phyloP scores from a whole-genome alignment of 192 early-diverging fungal species.

The Jimgerdemannia flammicorona region DNA sequence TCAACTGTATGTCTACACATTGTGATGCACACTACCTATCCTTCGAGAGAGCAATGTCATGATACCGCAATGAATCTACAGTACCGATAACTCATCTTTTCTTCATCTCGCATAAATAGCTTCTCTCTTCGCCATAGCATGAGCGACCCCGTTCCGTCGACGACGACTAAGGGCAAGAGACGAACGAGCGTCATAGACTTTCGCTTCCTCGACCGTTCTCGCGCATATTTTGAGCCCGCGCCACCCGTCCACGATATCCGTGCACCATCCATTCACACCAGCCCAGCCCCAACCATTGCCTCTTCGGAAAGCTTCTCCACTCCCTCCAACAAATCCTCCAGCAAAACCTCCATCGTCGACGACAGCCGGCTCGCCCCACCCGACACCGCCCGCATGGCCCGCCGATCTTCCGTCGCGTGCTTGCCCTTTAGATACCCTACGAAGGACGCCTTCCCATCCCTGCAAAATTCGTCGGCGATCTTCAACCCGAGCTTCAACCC shows the following conservation, averaged over 20 bases:
- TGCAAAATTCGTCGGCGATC: background rate
- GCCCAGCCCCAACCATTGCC: background rate
- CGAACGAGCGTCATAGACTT: constrained; percentile 1
- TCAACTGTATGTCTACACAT: background rate
- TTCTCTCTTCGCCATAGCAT: background rate
- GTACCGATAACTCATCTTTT: background rate
- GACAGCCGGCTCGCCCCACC: background rate
- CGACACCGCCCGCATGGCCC: background rate
- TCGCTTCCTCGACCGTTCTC: background rate
- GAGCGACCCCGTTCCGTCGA: background rate
- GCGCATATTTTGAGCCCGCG: background rate
- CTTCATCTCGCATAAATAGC: background rate
- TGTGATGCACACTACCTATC: background rate
- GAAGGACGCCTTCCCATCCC: background rate
- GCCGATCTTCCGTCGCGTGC: background rate
- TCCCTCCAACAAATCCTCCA: background rate
- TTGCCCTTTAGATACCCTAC: background rate
- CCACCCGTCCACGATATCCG: background rate
- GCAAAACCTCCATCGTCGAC: background rate
- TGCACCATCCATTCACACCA: background rate
- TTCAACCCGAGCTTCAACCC: background rate
- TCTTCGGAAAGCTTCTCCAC: background rate
- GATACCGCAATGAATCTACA: background rate
- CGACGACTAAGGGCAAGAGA: background rate
- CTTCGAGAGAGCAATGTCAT: background rate